phyloP scores from a whole-genome alignment of 192 early-diverging fungal genomes.

The Mortierella antarctica region DNA sequence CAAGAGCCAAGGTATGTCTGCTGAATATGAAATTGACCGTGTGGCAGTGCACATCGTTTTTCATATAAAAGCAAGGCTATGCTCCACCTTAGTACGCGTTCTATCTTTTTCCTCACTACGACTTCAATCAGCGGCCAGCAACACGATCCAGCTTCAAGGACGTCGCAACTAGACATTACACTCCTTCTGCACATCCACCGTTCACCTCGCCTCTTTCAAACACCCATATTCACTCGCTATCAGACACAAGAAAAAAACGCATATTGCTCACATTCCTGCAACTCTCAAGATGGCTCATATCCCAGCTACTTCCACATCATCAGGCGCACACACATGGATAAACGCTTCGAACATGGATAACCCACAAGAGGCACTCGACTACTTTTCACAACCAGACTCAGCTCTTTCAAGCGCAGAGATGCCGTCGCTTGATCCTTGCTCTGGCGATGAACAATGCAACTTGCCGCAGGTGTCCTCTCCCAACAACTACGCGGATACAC shows the following conservation, averaged over 20 bases:
- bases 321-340: slow-evolving; percentile 2
- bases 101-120: background rate
- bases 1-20: no score
- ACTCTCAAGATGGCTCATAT: background rate
- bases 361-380: slow-evolving; percentile 1
- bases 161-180: no score
- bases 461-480: slow-evolving; percentile 13
- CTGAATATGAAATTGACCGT: background rate
- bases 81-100: background rate
- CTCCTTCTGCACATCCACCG: background rate
- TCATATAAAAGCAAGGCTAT: slow-evolving; percentile 1
- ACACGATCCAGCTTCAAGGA: no score
- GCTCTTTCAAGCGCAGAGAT: slow-evolving; percentile 8
- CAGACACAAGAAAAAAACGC: background rate
- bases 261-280: no score
- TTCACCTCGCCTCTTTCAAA: background rate
- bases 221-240: background rate
- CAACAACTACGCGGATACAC: slow-evolving; percentile 14
- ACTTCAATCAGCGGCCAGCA: background rate
- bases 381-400: slow-evolving; percentile 10
- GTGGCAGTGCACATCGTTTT: background rate
- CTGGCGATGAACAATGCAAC: slow-evolving; percentile 7
- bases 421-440: slow-evolving; percentile 4
- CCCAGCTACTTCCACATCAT: background rate
- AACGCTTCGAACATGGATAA: background rate